Conservation (phyloP, 1,139 yeast genomes). For the Pneumocystis sp. region DNA sequence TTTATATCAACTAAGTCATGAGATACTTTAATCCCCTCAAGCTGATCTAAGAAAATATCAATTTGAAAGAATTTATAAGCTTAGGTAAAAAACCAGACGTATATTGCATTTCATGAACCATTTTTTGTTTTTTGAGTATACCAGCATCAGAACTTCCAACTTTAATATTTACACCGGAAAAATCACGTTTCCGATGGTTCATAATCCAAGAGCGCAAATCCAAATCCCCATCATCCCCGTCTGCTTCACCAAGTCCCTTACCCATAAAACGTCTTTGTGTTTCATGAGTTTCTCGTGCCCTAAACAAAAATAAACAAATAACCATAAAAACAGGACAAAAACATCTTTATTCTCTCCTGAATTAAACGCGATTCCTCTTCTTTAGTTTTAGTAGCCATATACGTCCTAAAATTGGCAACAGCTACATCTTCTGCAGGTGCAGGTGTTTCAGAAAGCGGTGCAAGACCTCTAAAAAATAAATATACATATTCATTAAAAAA, state of each 20-base stretch:
- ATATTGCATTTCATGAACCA: conserved; percentile 14
- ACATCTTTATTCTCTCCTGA: background rate
- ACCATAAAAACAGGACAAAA: background rate
- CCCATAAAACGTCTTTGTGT: conserved; percentile 20
- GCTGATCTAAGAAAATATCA: conserved; percentile 10
- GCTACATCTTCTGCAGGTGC: conserved; percentile 18
- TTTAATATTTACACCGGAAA: conserved; percentile 2
- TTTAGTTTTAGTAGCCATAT: conserved; percentile 17
- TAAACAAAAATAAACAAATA: conserved; percentile 6
- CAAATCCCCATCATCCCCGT: conserved; percentile 17
- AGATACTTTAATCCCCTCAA: conserved; percentile 31
- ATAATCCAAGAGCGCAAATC: conserved; percentile 17
- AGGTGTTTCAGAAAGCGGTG: background rate
- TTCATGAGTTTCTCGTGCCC: conserved; percentile 18
- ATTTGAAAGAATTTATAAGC: conserved; percentile 19
- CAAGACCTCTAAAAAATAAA: background rate
- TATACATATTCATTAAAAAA: background rate
- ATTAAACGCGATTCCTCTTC: conserved; percentile 9
- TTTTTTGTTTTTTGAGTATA: conserved; percentile 2
- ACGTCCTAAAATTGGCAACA: conserved; percentile 22
- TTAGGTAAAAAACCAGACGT: conserved; percentile 10
- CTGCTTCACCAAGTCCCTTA: conserved; percentile 20
- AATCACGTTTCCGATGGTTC: conserved; percentile 8
- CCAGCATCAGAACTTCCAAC: background rate
- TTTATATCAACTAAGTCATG: conserved; percentile 33